These are phyloP conservation scores for Salix purpurea DNA, from an alignment of 345 rosid genomes.

Conservation along the genomic window DNA sequence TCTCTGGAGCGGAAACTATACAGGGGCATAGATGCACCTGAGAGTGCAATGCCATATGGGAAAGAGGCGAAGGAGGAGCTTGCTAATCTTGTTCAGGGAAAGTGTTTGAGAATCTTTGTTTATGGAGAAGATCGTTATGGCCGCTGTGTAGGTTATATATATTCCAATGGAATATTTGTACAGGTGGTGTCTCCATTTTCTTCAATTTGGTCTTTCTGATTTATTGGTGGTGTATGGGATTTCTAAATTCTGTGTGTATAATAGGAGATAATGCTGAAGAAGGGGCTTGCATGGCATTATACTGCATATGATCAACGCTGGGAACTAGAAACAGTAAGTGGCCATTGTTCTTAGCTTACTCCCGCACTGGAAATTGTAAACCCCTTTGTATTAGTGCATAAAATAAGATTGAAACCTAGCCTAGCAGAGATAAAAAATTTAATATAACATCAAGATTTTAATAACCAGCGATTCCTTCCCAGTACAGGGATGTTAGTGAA, in stretches of 20 bases:
- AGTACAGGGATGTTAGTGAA: too few relatives aligned
- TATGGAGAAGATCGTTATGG: constrained; percentile 61
- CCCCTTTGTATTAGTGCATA: neutral
- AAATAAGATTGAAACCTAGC: neutral
- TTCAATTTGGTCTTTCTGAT: neutral
- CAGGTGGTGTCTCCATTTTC: constrained; percentile 32
- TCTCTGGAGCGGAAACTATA: constrained; percentile 9
- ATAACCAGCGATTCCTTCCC: too few relatives aligned
- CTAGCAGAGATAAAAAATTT: too few relatives aligned
- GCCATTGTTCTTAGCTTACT: neutral
- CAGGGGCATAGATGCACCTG: constrained; percentile 94
- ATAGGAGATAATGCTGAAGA: constrained; percentile 77
- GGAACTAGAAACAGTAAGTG: constrained; percentile 50
- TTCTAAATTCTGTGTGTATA: neutral
- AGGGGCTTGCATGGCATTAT: constrained; percentile 86
- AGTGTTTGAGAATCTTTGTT: constrained; percentile 57
- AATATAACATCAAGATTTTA: too few relatives aligned
- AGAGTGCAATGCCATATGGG: constrained; percentile 70
- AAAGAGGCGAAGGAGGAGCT: constrained; percentile 58
- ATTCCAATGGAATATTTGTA: constrained; percentile 61
- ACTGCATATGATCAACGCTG: constrained; percentile 49
- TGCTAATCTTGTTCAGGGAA: constrained; percentile 55
- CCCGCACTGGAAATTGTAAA: neutral
- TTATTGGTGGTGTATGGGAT: neutral
- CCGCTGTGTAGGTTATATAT: constrained; percentile 66